Base-by-base conservation (phyloP, 139 green algal genomes). In the Monoraphidium neglectum region DNA sequence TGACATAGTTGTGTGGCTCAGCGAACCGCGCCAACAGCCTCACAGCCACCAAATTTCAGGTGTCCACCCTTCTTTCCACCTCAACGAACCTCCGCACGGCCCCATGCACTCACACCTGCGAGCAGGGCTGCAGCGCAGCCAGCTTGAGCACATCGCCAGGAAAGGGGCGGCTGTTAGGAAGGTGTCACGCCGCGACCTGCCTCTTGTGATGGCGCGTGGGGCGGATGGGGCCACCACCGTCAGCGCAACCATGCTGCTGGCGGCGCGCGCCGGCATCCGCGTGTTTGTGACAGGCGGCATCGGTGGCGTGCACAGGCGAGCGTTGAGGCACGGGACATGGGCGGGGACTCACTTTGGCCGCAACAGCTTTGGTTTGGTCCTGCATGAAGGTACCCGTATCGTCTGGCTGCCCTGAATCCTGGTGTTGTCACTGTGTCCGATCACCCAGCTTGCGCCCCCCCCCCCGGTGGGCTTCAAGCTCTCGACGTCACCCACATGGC, bases 151-250 rank as follows among this genome's bases (percentile, higher is more conserved):
- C 57, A 82, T 97, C 16, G 92, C 90, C 0, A 47, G 65, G 18
- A 33, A 66, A 0, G 95, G 91, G 2, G 76, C 40, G 10, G 36
- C 53, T 28, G 90, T 91, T 40, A 67, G 81, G 24, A 98, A 99
- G 81, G 86, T 90, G 1, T 97, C 93, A 1, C 85, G 93, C 10
- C 70, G 95, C 2, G 96, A 99, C 78, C 68, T 99, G 33, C 83
- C 94, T 0, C 54, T 77, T 3, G 91, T 94, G 21, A 76, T 96
- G 32, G 87, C 90, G 0, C 73, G 47, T 18, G 30, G 78, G 6
- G 4, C 84, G 24, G 90, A 97, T 56, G 96, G 94, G 0, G 93
- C 94, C 5, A 99, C 96, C 12, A 99, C 96, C 2, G 96, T 99
- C 15, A 94, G 92, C 0, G 90, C 92, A 21, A 99, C 96, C 1